phyloP scores from a whole-genome alignment of 2,329 filamentous ascomycete genomes.

The Pseudogymnoascus sp. region DNA sequence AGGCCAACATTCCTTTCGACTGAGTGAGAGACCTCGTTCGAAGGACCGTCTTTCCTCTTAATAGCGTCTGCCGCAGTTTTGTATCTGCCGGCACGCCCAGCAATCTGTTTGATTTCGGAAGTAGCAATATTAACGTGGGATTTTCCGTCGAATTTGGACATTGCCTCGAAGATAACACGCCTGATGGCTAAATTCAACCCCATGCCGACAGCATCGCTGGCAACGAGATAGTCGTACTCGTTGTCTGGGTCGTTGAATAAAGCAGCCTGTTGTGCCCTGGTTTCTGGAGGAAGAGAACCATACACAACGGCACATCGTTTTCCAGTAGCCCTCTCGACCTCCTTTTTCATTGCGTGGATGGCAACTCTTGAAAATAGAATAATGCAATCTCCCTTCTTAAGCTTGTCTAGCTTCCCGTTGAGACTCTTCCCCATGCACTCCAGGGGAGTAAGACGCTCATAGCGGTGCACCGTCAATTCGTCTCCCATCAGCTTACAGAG shows the following conservation, averaged over 20 bases:
- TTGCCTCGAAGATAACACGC: slow-evolving; percentile 77
- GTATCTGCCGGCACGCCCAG: slow-evolving; percentile 81
- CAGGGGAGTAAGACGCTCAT: slow-evolving; percentile 75
- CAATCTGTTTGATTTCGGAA: slow-evolving; percentile 90
- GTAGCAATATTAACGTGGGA: slow-evolving; percentile 42
- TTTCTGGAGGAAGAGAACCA: slow-evolving; percentile 84
- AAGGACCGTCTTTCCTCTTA: slow-evolving; percentile 12
- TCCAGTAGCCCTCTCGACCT: slow-evolving; percentile 68
- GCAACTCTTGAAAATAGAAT: slow-evolving; percentile 77
- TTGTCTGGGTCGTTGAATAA: slow-evolving; percentile 94
- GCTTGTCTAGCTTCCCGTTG: slow-evolving; percentile 50
- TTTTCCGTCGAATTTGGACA: slow-evolving; percentile 61
- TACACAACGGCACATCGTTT: slow-evolving; percentile 87
- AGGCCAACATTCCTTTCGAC: slow-evolving; percentile 44
- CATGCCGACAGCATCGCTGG: slow-evolving; percentile 96
- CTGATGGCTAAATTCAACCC: slow-evolving; percentile 89
- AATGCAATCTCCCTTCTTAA: slow-evolving; percentile 84
- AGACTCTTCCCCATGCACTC: slow-evolving; percentile 57
- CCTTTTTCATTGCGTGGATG: slow-evolving; percentile 70
- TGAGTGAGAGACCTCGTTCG: not conserved
- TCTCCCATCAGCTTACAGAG: slow-evolving; percentile 76
- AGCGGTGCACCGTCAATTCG: slow-evolving; percentile 70
- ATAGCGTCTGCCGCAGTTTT: slow-evolving; percentile 57
- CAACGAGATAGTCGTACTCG: slow-evolving; percentile 89
- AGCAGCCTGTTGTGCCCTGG: slow-evolving; percentile 79